Base-by-base conservation (phyloP, 768 basidiomycete genomes). In the Auricularia cornea region DNA sequence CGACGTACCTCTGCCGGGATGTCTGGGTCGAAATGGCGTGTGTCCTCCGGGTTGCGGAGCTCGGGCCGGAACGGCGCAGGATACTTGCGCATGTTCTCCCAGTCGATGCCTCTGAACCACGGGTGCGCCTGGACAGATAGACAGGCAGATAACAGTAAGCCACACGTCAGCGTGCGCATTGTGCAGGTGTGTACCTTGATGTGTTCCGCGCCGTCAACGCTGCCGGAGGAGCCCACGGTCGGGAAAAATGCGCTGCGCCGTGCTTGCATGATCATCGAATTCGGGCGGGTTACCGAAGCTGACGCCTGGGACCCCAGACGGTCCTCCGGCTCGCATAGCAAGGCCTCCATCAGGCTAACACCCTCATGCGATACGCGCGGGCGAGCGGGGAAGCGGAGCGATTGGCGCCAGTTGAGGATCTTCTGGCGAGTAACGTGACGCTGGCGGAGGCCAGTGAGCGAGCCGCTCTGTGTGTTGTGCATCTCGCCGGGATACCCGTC, bases 321-420 rank as follows among this genome's bases (percentile, higher is more conserved):
- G 74, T 97, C 93, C 76, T 98, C 94, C 6, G 94, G 89, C 75
- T 99, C 96, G 73, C 96, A 98, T 33, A 98, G 84, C 29, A 98
- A 81, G 68, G 86, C 86, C 70, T 89, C 83, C 84, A 98, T 91
- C 70, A 98, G 79, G 77, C 88, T 88, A 66, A 92, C 82, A 60
- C 89, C 94, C 76, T 93, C 92, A 72, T 86, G 85, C 60, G 94
- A 94, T 63, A 95, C 88, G 64, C 81, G 84, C 64, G 94, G 94
- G 65, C 86, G 84, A 30, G 85, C 74, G 4, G 95, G 94, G 75
- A 98, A 98, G 64, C 88, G 87, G 67, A 98, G 81, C 29, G 89
- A 84, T 72, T 88, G 87, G 66, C 87, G 87, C 94, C 95, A 98
- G 78, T 94, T 94, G 70, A 98, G 79, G 74, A 98, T 98, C 80